A percentile compares a stretch with the other conserved stretches of the same genome.
These are phyloP conservation scores for Hypoxylon lenormandii DNA, from an alignment of 495 filamentous ascomycete genomes.

Conservation along the genomic window DNA sequence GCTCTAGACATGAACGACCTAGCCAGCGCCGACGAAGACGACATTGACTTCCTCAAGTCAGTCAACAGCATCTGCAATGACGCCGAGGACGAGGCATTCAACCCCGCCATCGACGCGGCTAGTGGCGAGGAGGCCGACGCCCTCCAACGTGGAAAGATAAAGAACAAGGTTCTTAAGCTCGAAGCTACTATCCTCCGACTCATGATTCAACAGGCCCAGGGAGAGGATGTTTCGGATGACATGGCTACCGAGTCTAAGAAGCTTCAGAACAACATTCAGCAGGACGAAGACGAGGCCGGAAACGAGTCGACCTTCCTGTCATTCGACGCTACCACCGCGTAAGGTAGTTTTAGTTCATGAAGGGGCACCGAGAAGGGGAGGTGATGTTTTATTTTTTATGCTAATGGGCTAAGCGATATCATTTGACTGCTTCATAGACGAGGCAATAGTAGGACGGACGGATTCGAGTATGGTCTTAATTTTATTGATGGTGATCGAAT, in stretches of 20 bases:
- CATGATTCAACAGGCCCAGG: conserved; percentile 55
- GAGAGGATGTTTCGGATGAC: conserved; percentile 49
- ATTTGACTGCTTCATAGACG: neutral
- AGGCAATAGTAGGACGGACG: conserved; percentile 7
- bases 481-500: conserved; percentile 40
- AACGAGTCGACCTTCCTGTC: conserved; percentile 44
- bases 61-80: conserved; percentile 56
- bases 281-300: conserved; percentile 56
- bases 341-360: neutral
- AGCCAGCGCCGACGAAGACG: conserved; percentile 51
- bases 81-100: conserved; percentile 57
- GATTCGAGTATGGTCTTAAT: conserved; percentile 34
- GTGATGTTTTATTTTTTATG: neutral
- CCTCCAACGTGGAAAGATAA: conserved; percentile 66
- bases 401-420: neutral
- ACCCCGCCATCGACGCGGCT: conserved; percentile 54
- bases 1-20: conserved; percentile 54
- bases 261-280: conserved; percentile 60
- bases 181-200: conserved; percentile 53
- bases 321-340: conserved; percentile 46
- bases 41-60: conserved; percentile 56
- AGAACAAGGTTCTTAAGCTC: conserved; percentile 68
- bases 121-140: conserved; percentile 51
- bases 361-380: neutral
- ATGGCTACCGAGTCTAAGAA: conserved; percentile 57